phyloP scores from a whole-genome alignment of 1,284 basidiomycete genomes.

The Grifola frondosa region DNA sequence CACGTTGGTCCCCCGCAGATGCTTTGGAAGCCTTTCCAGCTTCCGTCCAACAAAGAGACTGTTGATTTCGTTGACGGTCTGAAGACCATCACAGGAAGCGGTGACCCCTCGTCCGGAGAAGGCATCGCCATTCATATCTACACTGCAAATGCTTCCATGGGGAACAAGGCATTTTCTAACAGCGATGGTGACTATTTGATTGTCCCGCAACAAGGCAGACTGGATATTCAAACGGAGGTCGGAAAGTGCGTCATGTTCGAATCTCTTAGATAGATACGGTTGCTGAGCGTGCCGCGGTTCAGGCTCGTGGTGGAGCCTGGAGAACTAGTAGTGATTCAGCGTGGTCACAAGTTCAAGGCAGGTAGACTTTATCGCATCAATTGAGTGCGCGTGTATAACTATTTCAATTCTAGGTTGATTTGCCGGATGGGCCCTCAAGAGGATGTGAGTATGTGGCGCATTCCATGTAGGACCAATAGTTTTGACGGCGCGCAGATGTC shows the following conservation, averaged over 20 bases:
- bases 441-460: conserved; percentile 43
- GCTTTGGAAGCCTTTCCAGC: conserved; percentile 61
- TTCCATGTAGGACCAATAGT: neutral
- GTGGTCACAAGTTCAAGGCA: conserved; percentile 64
- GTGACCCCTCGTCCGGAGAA: conserved; percentile 57
- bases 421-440: conserved; percentile 54
- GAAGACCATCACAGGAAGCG: conserved; percentile 64
- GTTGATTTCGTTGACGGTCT: conserved; percentile 62
- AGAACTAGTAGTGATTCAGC: conserved; percentile 61
- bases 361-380: neutral
- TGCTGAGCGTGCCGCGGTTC: too few relatives aligned
- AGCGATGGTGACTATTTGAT: conserved; percentile 68
- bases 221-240: conserved; percentile 65
- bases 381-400: too few relatives aligned
- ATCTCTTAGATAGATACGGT: neutral
- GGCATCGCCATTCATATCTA: conserved; percentile 65
- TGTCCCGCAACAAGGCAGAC: conserved; percentile 55
- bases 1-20: conserved; percentile 61
- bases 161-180: conserved; percentile 60
- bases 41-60: conserved; percentile 40
- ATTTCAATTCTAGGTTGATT: conserved; percentile 32
- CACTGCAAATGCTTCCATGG: conserved; percentile 59
- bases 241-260: conserved; percentile 41
- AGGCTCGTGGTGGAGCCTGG: conserved; percentile 56
- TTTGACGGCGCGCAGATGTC: neutral